Evolutionary conservation across 129 eudicot genomes (phyloP), one percentile per base, ranked within the genome.

Genomic region (Tanacetum coccineum): DNA sequence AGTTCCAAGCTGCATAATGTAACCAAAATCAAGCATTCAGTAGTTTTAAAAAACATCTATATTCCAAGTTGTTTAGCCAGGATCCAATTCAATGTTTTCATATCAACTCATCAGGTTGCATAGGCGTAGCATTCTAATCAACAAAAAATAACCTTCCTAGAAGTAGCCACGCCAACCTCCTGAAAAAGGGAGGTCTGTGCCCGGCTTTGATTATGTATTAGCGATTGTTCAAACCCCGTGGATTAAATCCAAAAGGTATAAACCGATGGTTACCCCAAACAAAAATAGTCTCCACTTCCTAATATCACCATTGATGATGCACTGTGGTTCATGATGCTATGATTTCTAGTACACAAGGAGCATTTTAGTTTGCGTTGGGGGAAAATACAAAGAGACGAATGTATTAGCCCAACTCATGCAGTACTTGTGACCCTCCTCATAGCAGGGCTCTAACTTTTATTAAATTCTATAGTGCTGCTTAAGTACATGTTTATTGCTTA

Each of bases 1-100:
- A 82, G 90, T 64, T 94, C 97, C 81, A 94, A 83, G 78, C 99
- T 94, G 81, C 64, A 80, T 56, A 8, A 57, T 19, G 28, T 13
- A 9, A 32, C 9, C 4, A 8, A 40, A 11, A 15, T 55, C 1
- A 53, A 21, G 48, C 13, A 15, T 44, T 19, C 40, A 49, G 15
- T 1, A 40, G 21, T 11, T 39, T 12, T 56, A 13, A 21, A 6
- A 21, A 12, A 56, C 13, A 56, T 20, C 25, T 15, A 57, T 57
- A 57, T 57, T 10, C 0, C 19, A 21, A 11, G 62, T 57, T 57
- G 9, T 57, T 21, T 25, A 21, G 17, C 28, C 0, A 36, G 1
- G 28, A 53, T 53, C 59, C 26, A 53, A 2, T 53, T 53, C 28
- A 17, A 18, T 53, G 13, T 18, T 53, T 25, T n/a, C 39, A 22